A percentile compares a stretch with the other conserved stretches of the same genome.
Conservation (phyloP, 1,139 yeast genomes). For the Zygoascus sp. region DNA sequence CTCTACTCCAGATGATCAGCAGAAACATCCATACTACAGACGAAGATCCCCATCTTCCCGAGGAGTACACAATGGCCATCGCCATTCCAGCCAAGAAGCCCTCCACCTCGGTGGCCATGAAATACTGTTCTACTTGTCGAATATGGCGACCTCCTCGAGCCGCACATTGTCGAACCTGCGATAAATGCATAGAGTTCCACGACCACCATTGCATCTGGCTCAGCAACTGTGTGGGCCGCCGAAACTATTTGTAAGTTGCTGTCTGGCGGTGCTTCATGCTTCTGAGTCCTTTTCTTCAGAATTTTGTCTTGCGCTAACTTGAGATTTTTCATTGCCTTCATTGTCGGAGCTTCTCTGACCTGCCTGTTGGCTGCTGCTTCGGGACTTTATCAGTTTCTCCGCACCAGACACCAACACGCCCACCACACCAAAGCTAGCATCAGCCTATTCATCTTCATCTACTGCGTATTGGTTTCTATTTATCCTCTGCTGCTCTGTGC, state of each 20-base stretch:
- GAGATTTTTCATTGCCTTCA: slow-evolving; percentile 47
- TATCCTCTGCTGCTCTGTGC: slow-evolving; percentile 54
- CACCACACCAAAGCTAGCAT: slow-evolving; percentile 35
- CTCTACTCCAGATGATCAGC: slow-evolving; percentile 42
- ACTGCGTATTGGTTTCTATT: slow-evolving; percentile 41
- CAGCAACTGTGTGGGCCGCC: slow-evolving; percentile 70
- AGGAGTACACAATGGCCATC: slow-evolving; percentile 57
- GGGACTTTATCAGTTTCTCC: slow-evolving; percentile 35
- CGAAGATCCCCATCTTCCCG: slow-evolving; percentile 45
- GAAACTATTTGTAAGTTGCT: slow-evolving; percentile 48
- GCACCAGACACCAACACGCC: not conserved
- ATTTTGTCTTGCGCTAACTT: slow-evolving; percentile 31
- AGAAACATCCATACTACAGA: slow-evolving; percentile 58
- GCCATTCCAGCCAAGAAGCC: slow-evolving; percentile 45
- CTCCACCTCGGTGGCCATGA: slow-evolving; percentile 42
- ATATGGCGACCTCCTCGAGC: slow-evolving; percentile 67
- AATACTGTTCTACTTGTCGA: slow-evolving; percentile 58
- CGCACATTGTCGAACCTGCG: slow-evolving; percentile 66
- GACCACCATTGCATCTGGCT: slow-evolving; percentile 85
- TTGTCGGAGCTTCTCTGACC: slow-evolving; percentile 39
- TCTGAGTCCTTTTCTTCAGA: not conserved
- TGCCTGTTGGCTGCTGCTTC: slow-evolving; percentile 26
- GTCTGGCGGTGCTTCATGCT: not conserved
- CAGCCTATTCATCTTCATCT: slow-evolving; percentile 47
- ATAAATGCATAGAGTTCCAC: slow-evolving; percentile 49